Evolutionary conservation across 1,139 yeast genomes (phyloP), one percentile per base, ranked within the genome.

Genomic region (Zygoascus sp.): DNA sequence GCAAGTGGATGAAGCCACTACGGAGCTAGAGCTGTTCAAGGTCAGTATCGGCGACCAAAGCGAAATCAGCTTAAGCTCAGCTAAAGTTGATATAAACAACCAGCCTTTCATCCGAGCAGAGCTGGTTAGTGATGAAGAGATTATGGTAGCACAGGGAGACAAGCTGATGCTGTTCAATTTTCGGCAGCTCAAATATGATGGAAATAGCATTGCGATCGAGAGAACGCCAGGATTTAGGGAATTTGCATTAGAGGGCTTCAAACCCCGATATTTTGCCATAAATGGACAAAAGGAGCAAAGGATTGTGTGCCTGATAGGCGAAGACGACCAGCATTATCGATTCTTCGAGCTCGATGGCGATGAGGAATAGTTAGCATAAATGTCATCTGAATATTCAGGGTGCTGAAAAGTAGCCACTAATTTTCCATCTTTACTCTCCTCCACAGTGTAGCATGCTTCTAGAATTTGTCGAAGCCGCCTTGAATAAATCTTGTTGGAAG

Each of bases 271-370:
- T 10, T 15, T 42, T 36, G 47, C 58, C 2, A 46, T 59, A 27
- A 58, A 57, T 30, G 59, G 59, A 11, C 23, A 21, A 1, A 43
- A 36, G 13, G 51, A 50, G 3, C 48, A 58, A 21, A 40, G 54
- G 13, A 47, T 60, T 5, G 63, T 58, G 6, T 53, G 57, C 35
- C 34, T 58, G 23, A 44, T 60, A 5, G 51, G 48, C 38, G 32
- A 47, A 10, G 58, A 56, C 36, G 34, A 32, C 9, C 57, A 52
- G 38, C 51, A 50, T 36, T 58, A 55, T 46, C 45, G 53, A 13
- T 55, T 58, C 36, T 50, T 59, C 39, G 58, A 54, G 27, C 36
- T 57, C 17, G 60, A 55, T 32, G 55, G 48, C 7, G 49, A 49
- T 5, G 51, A 46, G 48, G 10, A 49, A 45, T 7, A 51, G 47